Evolutionary conservation across 1,139 yeast species (phyloP).

Genomic region (Taphrina pruni): DNA sequence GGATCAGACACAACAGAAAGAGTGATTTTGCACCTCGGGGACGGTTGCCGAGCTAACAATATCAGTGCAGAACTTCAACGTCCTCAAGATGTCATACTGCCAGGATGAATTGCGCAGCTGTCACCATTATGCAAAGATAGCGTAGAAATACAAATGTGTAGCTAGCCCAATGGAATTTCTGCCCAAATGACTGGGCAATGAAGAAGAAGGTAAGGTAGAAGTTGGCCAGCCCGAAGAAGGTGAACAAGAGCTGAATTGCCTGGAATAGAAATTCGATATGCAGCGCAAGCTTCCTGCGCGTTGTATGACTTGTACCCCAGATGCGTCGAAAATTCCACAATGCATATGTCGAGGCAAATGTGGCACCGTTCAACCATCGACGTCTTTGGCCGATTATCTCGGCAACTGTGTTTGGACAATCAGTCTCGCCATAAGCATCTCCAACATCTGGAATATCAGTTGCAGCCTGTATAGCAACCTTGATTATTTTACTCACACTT

Average conservation of each 20-base stretch:
- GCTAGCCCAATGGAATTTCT: slow-evolving; percentile 39
- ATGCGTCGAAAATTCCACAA: slow-evolving; percentile 73
- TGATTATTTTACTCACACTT: slow-evolving; percentile 75
- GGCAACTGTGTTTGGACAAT: slow-evolving; percentile 88
- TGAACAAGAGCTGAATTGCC: slow-evolving; percentile 66
- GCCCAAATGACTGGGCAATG: slow-evolving; percentile 50
- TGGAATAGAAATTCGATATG: slow-evolving; percentile 81
- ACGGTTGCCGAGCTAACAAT: slow-evolving; percentile 66
- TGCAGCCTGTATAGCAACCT: slow-evolving; percentile 58
- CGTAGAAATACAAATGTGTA: slow-evolving; percentile 46
- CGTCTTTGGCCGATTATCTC: slow-evolving; percentile 95
- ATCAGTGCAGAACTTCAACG: slow-evolving; percentile 14
- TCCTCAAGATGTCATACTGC: slow-evolving; percentile 59
- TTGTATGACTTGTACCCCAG: slow-evolving; percentile 78
- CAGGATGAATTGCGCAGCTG: slow-evolving; percentile 83
- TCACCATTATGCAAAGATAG: slow-evolving; percentile 70
- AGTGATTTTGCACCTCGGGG: slow-evolving; percentile 87
- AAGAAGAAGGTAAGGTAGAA: slow-evolving; percentile 75
- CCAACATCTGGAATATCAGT: background rate
- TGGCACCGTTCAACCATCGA: slow-evolving; percentile 98
- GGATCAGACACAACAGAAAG: slow-evolving; percentile 71
- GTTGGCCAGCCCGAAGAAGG: slow-evolving; percentile 73
- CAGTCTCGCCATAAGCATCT: slow-evolving; percentile 80
- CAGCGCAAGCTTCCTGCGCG: slow-evolving; percentile 70
- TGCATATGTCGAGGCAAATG: slow-evolving; percentile 90